A percentile compares a stretch with the other conserved stretches of the same genome.
These are phyloP conservation scores for Colletotrichum lupini DNA, from an alignment of 2,329 filamentous ascomycete species.

Conservation along the genomic window DNA sequence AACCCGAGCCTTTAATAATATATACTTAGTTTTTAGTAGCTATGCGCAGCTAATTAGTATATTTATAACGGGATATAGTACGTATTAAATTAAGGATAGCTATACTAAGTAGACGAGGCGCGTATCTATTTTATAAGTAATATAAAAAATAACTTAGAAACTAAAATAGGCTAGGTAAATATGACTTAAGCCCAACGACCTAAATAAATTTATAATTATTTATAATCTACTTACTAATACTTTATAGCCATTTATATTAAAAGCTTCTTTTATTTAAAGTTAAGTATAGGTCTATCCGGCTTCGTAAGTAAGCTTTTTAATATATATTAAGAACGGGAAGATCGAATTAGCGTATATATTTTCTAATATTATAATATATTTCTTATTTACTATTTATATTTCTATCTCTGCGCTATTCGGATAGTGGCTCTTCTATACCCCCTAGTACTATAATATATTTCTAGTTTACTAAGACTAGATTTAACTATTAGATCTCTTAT, in stretches of 20 bases:
- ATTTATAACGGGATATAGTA: not conserved
- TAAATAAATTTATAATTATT: not conserved
- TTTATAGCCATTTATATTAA: not conserved
- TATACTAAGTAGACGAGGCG: not conserved
- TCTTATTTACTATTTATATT: too few relatives aligned
- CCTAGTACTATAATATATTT: too few relatives aligned
- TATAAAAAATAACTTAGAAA: not conserved
- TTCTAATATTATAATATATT: too few relatives aligned
- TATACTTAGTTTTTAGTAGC: slow-evolving; percentile 1
- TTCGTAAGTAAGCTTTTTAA: too few relatives aligned
- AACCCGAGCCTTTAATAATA: not conserved
- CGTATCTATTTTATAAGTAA: not conserved
- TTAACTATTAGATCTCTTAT: too few relatives aligned
- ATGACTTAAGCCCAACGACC: not conserved
- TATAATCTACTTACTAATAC: not conserved
- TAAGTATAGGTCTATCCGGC: too few relatives aligned
- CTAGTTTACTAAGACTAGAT: too few relatives aligned
- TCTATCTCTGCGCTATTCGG: rapidly evolving
- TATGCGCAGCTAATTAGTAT: not conserved
- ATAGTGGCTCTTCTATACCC: rapidly evolving
- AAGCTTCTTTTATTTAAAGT: too few relatives aligned
- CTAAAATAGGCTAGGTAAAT: not conserved
- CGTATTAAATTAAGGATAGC: not conserved
- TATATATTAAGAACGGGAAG: too few relatives aligned
- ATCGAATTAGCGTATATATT: too few relatives aligned